phyloP scores from a whole-genome alignment of 306 rosid species.

The Ormosia emarginata region DNA sequence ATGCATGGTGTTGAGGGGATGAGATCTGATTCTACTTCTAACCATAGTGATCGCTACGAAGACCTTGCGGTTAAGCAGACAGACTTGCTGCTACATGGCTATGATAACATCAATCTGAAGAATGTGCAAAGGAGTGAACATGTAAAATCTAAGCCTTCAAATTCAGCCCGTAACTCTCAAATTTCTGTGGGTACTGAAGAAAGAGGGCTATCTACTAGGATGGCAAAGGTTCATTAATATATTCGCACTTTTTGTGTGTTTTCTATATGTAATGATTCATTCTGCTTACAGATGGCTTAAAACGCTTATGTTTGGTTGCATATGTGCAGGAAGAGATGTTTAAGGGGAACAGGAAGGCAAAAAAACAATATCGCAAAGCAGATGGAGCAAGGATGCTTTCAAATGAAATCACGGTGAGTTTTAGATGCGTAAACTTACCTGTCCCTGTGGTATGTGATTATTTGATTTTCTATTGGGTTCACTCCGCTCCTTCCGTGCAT shows the following conservation, averaged over 20 bases:
- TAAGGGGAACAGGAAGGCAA: conserved; percentile 41
- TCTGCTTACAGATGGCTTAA: conserved; percentile 14
- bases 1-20: conserved; percentile 53
- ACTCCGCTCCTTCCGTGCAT: not conserved
- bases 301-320: conserved; percentile 13
- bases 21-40: conserved; percentile 52
- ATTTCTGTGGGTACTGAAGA: conserved; percentile 47
- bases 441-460: not conserved
- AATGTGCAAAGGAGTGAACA: conserved; percentile 47
- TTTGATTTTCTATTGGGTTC: conserved; percentile 12
- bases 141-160: conserved; percentile 49
- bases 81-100: conserved; percentile 31
- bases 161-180: conserved; percentile 32
- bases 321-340: conserved; percentile 52
- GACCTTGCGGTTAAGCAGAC: conserved; percentile 44
- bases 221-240: conserved; percentile 42
- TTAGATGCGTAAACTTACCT: conserved; percentile 19
- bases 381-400: conserved; percentile 52
- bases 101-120: conserved; percentile 41
- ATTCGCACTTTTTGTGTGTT: conserved; percentile 12
- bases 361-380: conserved; percentile 35
- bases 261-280: not conserved
- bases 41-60: conserved; percentile 52
- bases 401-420: conserved; percentile 67
- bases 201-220: conserved; percentile 38